Evolutionary conservation across 139 green algal genomes (phyloP).

Genomic region (Astrephomene gubernaculifera): DNA sequence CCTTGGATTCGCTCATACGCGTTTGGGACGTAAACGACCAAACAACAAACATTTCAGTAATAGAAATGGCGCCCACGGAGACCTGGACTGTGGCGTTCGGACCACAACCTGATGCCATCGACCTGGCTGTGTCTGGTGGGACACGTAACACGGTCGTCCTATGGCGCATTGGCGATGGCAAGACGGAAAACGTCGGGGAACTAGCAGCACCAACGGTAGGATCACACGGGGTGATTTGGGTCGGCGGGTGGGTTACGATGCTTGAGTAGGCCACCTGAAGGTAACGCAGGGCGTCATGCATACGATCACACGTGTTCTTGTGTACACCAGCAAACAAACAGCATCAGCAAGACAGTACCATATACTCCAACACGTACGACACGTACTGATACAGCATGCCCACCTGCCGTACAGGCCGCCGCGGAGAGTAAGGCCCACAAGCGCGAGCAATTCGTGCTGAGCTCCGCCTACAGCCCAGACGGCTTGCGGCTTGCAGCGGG

Average conservation of each 20-base stretch:
- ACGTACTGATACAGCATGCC: too few relatives aligned
- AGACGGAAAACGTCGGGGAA: slow-evolving; percentile 40
- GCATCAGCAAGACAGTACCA: too few relatives aligned
- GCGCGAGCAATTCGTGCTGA: slow-evolving; percentile 46
- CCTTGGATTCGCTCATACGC: slow-evolving; percentile 86
- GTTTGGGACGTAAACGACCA: slow-evolving; percentile 78
- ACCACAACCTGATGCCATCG: slow-evolving; percentile 49
- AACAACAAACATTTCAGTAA: slow-evolving; percentile 56
- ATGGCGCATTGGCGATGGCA: slow-evolving; percentile 48
- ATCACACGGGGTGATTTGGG: too few relatives aligned
- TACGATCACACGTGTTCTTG: too few relatives aligned
- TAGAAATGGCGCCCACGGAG: slow-evolving; percentile 88
- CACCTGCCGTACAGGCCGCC: background rate
- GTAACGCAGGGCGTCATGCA: too few relatives aligned
- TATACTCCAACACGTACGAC: too few relatives aligned
- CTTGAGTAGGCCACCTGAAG: too few relatives aligned
- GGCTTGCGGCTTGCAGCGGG: slow-evolving; percentile 76
- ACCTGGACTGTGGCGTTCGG: slow-evolving; percentile 86
- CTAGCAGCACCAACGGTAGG: slow-evolving; percentile 43
- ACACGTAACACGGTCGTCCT: slow-evolving; percentile 69
- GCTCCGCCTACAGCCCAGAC: slow-evolving; percentile 65
- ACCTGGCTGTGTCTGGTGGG: slow-evolving; percentile 79
- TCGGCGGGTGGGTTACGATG: too few relatives aligned
- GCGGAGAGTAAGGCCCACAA: slow-evolving; percentile 37
- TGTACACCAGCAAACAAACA: too few relatives aligned